Base-by-base conservation (phyloP, 2,329 filamentous ascomycete species). In the Alternaria alternata region DNA sequence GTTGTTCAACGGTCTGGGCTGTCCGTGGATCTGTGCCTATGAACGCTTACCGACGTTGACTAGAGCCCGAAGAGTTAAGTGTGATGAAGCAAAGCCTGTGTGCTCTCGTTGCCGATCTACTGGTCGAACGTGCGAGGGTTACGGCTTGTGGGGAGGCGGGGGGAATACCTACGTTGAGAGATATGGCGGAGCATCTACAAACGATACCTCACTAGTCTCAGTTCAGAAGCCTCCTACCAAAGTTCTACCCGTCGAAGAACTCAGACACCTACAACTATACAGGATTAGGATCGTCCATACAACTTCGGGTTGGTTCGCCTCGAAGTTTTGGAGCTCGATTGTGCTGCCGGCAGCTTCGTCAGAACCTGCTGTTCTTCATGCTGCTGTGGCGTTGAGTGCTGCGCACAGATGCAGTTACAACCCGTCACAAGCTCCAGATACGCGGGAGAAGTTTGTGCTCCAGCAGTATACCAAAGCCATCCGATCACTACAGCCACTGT, bases 311-410 rank as follows among this genome's bases (percentile, higher is more conserved):
- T 62, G 59, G 59, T 62, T 62, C n/a, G 59, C 51, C 1, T 36
- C 46, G 7, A 34, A 66, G 1, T 81, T 82, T 58, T 83, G 81
- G 81, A 70, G 75, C 12, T 72, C 59, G 4, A 61, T 81, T 8
- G 68, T 83, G 5, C 61, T 81, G 6, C 80, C 81, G 53, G 78
- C 79, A 4, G 77, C 76, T 49, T 59, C 63, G 3, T 68, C 68
- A 9, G 81, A 82, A 51, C 78, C 79, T 0, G 79, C 80, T 5
- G 72, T 83, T 3, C 63, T 78, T n/a, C 80, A 82, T 67, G 81
- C 81, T 3, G 65, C 80, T 11, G 63, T 82, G 6, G 78, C 81
- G 11, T 62, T 83, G 16, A 76, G 77, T n/a, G 75, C 79, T 5
- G 71, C 74, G 0, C 80, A 71, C 42, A 63, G 64, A 49, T 58